Base-by-base conservation (phyloP, 192 early-diverging fungal species). In the Mortierella claussenii region DNA sequence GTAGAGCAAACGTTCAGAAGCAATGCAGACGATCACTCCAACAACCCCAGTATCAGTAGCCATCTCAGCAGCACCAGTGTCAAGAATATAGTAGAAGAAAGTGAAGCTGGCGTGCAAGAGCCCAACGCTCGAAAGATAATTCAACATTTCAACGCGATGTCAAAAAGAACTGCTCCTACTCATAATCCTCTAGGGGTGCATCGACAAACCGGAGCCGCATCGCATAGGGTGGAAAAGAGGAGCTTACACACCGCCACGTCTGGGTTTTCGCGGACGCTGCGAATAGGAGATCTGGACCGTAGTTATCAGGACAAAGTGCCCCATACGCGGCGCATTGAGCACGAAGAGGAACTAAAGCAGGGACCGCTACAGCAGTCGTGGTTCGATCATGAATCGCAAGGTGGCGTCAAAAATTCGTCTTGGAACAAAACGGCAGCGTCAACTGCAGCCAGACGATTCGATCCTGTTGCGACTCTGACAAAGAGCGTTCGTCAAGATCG, bases 401-500 rank as follows among this genome's bases (percentile, higher is more conserved):
- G n/a, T n/a, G n/a, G n/a, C n/a, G n/a, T n/a, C n/a, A n/a, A n/a
- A n/a, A n/a, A n/a, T n/a, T n/a, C n/a, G n/a, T n/a, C n/a, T n/a
- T n/a, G n/a, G n/a, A n/a, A n/a, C n/a, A n/a, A n/a, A n/a, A n/a
- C n/a, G n/a, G n/a, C n/a, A n/a, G n/a, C n/a, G n/a, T n/a, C n/a
- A n/a, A n/a, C n/a, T n/a, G n/a, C n/a, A n/a, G n/a, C n/a, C n/a
- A n/a, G n/a, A n/a, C n/a, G n/a, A n/a, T n/a, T n/a, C n/a, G n/a
- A n/a, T n/a, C n/a, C n/a, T n/a, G n/a, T n/a, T n/a, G n/a, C n/a
- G n/a, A n/a, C n/a, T n/a, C n/a, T n/a, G n/a, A 60, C 48, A 21
- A 68, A 36, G 20, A 60, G 51, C 30, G 27, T 55, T 4, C 58
- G 57, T 4, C 68, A 56, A 31, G 68, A 69, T 47, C 58, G 59